These are phyloP conservation scores for Aaosphaeria arxii DNA, from an alignment of 2,329 filamentous ascomycete species.

Conservation along the genomic window DNA sequence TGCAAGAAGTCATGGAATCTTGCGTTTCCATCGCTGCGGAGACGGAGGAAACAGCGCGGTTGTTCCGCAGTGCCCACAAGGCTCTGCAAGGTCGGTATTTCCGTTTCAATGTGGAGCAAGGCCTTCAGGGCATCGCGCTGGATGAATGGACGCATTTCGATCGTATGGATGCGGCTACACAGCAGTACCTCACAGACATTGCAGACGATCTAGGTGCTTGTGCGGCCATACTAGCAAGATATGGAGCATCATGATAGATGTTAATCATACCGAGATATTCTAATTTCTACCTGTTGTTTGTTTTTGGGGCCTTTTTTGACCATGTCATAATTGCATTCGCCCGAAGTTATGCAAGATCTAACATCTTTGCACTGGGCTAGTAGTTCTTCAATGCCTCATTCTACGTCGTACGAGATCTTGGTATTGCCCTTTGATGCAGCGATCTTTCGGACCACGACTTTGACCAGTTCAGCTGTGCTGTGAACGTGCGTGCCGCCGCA, in stretches of 20 bases:
- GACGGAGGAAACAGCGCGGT: not conserved
- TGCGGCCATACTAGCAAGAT: no score
- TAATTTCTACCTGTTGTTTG: no score
- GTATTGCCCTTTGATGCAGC: conserved; percentile 61
- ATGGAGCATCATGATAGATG: no score
- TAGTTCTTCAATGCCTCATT: not conserved
- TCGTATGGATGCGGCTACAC: not conserved
- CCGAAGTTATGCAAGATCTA: no score
- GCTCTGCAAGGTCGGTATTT: conserved; percentile 7
- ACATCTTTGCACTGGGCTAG: no score
- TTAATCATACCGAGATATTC: no score
- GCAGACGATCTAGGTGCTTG: no score
- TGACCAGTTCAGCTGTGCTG: conserved; percentile 57
- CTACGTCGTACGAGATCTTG: conserved; percentile 50
- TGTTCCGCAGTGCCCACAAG: not conserved
- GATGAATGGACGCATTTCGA: conserved; percentile 5
- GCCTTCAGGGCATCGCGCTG: conserved; percentile 7
- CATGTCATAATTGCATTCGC: no score
- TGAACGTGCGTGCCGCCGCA: conserved; percentile 74
- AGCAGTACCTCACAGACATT: not conserved
- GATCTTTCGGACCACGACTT: conserved; percentile 66
- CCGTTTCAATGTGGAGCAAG: conserved; percentile 10
- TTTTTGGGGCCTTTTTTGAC: no score
- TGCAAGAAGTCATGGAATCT: no score
- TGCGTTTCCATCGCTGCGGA: no score